Base-by-base conservation (phyloP, 495 filamentous ascomycete species). In the Neurospora sp. region DNA sequence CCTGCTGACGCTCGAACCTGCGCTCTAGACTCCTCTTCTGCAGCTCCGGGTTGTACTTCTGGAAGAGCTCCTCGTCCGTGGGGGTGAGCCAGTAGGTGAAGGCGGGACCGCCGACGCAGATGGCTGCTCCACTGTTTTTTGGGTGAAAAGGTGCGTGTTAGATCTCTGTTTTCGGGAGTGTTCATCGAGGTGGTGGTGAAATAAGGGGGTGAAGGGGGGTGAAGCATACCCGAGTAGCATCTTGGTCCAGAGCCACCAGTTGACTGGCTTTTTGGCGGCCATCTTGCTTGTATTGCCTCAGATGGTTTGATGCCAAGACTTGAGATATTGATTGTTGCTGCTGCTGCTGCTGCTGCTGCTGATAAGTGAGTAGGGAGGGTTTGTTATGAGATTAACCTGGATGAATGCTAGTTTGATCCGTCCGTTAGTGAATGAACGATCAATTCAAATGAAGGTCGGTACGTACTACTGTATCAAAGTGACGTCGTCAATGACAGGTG, bases 1-100 rank as follows among this genome's bases (percentile, higher is more conserved):
- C 94, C 83, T 96, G 86, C 75, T 93, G 88, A 71, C 86, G 87
- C 75, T 89, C 87, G 66, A 90, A 84, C 39, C 94, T 88, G 70
- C 91, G 86, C 78, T 93, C 93, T 1, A 94, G 82, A 70, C 91
- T 93, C 75, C 91, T 88, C 81, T 92, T 92, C 79, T 95, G 93
- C 5, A 98, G 88, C 16, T 98, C 96, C 1, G 95, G 94, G 80
- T 94, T 98, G 84, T 97, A 98, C 81, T 86, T 89, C 86, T 94
- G 78, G 84, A 97, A 93, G 10, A 98, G 85, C 82, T 98, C 94
- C 80, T 97, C 96, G 75, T 97, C 93, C 8, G 93, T 89, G 4
- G 96, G 96, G 69, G 89, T 88, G 44, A 98, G 84, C 75, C 88
- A 96, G 78, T 88, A 85, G n/a, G 94, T 89, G 66, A 98, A 82